Evolutionary conservation across 345 rosid species (phyloP).

Genomic region (Populus simonii): DNA sequence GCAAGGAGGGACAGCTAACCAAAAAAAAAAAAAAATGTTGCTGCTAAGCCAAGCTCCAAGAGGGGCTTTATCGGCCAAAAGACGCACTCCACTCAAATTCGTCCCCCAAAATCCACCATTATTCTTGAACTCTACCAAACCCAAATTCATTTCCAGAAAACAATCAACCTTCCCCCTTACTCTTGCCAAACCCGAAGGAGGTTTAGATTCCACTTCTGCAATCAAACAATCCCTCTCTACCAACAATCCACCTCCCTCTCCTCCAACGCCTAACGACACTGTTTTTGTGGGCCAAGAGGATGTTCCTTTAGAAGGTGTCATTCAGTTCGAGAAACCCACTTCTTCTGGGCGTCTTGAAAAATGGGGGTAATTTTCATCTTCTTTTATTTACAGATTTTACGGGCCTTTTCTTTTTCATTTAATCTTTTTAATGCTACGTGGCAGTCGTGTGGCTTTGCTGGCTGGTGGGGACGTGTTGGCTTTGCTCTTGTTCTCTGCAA

Average conservation of each 20-base stretch:
- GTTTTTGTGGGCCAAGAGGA: conserved; percentile 60
- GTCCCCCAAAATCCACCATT: conserved; percentile 31
- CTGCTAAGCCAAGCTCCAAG: conserved; percentile 46
- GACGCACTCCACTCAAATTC: conserved; percentile 33
- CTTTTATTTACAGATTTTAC: background rate
- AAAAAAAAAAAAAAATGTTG: conserved; percentile 34
- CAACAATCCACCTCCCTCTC: background rate
- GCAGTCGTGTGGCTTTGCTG: conserved; percentile 73
- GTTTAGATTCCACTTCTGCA: conserved; percentile 44
- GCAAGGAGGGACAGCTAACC: too few species aligned
- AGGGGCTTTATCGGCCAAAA: conserved; percentile 46
- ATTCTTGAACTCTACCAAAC: conserved; percentile 12
- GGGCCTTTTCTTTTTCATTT: background rate
- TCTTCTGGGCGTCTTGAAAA: conserved; percentile 44
- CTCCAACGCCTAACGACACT: conserved; percentile 34
- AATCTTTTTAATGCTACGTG: background rate
- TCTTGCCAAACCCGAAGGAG: conserved; percentile 62
- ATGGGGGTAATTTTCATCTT: conserved; percentile 59
- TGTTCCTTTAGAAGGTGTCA: conserved; percentile 85
- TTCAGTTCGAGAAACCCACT: conserved; percentile 74
- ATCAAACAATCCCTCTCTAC: conserved; percentile 25
- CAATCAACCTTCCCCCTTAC: conserved; percentile 31
- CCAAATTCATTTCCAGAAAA: conserved; percentile 21
- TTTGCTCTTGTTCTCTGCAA: conserved; percentile 68
- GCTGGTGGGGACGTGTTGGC: conserved; percentile 92